Percentiles rank a stretch among this genome's conserved stretches.
phyloP scores from a whole-genome alignment of 2,329 filamentous ascomycete genomes.

The Rhexocercosporidium sp. region DNA sequence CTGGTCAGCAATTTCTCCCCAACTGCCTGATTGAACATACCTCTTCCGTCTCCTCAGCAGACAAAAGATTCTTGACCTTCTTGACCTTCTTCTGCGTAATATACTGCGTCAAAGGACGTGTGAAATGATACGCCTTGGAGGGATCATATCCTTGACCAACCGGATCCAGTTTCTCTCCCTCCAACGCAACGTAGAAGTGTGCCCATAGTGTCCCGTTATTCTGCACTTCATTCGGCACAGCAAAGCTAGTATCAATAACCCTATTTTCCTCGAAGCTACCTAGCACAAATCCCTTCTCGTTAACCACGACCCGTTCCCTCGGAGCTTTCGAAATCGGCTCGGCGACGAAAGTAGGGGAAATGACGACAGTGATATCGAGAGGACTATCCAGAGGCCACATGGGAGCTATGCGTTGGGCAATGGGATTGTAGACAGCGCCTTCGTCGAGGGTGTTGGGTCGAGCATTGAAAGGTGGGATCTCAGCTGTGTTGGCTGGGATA shows the following conservation, averaged over 20 bases:
- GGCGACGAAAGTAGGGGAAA: conserved; percentile 76
- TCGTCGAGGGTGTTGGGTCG: conserved; percentile 66
- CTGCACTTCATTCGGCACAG: conserved; percentile 80
- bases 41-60: conserved; percentile 54
- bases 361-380: conserved; percentile 83
- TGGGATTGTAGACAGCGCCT: conserved; percentile 64
- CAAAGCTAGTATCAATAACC: conserved; percentile 76
- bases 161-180: conserved; percentile 79
- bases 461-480: conserved; percentile 68
- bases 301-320: conserved; percentile 72
- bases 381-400: conserved; percentile 84
- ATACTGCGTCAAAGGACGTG: conserved; percentile 86
- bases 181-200: conserved; percentile 86
- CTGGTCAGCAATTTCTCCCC: conserved; percentile 51
- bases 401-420: conserved; percentile 77
- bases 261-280: conserved; percentile 82
- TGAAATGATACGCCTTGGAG: conserved; percentile 80
- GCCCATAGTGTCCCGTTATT: conserved; percentile 93
- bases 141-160: conserved; percentile 73
- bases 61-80: conserved; percentile 86
- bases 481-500: conserved; percentile 58
- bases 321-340: conserved; percentile 69
- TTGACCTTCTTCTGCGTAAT: conserved; percentile 86
- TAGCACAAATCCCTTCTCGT: conserved; percentile 80
- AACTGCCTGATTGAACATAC: conserved; percentile 40